Conservation (phyloP, 1,284 basidiomycete species). For the Ceratobasidium sp. region DNA sequence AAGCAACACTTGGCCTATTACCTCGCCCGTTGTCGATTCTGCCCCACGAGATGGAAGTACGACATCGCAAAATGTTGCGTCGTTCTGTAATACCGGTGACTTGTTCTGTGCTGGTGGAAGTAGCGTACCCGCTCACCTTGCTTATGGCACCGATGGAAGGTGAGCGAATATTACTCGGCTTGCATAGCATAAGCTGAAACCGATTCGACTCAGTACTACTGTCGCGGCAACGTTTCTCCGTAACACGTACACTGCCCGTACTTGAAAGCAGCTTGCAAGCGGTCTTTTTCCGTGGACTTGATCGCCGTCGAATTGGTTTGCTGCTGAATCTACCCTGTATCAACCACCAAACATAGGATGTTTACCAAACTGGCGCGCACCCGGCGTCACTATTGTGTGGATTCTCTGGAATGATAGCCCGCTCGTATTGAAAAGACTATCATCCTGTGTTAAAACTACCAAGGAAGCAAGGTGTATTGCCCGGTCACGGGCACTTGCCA, state of each 20-base stretch:
- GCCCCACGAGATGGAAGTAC: constrained; percentile 34
- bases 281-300: too few relatives aligned
- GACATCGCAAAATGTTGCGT: constrained; percentile 29
- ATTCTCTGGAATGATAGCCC: too few relatives aligned
- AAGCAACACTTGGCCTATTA: constrained; percentile 37
- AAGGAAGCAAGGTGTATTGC: too few relatives aligned
- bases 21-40: constrained; percentile 23
- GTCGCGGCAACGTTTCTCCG: constrained; percentile 32
- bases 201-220: neutral
- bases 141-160: constrained; percentile 44
- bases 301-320: too few relatives aligned
- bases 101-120: constrained; percentile 37
- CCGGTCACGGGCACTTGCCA: too few relatives aligned
- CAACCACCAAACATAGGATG: too few relatives aligned
- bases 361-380: too few relatives aligned
- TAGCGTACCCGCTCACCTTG: constrained; percentile 37
- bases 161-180: neutral
- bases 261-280: neutral
- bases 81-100: constrained; percentile 32
- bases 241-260: constrained; percentile 20
- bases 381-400: too few relatives aligned
- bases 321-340: too few relatives aligned
- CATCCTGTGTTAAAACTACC: too few relatives aligned
- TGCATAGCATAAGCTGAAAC: neutral
- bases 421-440: too few relatives aligned